A percentile compares a stretch with the other conserved stretches of the same genome.
phyloP scores from a whole-genome alignment of 1,139 yeast species.

The Suhomyces anneliseae region DNA sequence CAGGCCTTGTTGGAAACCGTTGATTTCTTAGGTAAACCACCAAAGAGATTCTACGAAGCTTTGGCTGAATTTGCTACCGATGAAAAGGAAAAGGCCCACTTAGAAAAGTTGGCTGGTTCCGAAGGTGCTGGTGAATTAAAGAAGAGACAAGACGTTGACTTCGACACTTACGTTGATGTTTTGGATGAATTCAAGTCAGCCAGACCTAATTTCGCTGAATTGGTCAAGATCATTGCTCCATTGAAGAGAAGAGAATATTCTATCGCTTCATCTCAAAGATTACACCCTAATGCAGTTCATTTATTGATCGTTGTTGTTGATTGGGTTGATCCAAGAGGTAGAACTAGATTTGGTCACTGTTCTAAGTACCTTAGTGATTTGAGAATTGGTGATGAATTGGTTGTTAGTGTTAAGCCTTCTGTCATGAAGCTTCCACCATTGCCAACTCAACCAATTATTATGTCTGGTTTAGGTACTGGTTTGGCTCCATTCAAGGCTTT shows the following conservation, averaged over 20 bases:
- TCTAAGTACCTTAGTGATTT: conserved; percentile 86
- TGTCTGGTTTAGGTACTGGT: conserved; percentile 98
- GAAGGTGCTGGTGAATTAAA: conserved; percentile 88
- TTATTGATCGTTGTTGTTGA: conserved; percentile 93
- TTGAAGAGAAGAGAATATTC: conserved; percentile 97
- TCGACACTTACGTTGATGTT: conserved; percentile 77
- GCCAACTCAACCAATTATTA: conserved; percentile 85
- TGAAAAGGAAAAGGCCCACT: conserved; percentile 59
- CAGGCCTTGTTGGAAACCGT: conserved; percentile 78
- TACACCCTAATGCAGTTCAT: conserved; percentile 90
- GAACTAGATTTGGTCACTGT: conserved; percentile 91
- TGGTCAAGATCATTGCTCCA: conserved; percentile 75
- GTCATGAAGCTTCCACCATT: conserved; percentile 94
- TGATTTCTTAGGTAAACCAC: conserved; percentile 93
- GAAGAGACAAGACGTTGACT: conserved; percentile 82
- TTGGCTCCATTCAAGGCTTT: conserved; percentile 98
- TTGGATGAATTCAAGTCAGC: conserved; percentile 81
- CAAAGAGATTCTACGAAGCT: conserved; percentile 88
- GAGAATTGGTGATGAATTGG: conserved; percentile 77
- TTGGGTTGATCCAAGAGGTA: conserved; percentile 87
- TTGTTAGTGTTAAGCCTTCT: conserved; percentile 93
- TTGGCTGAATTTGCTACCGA: conserved; percentile 74
- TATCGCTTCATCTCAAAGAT: conserved; percentile 94
- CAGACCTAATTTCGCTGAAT: conserved; percentile 71
- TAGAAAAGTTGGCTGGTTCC: conserved; percentile 66